These are phyloP conservation scores for Leccinum olivaceopallidum DNA, from an alignment of 768 basidiomycete species.

Conservation along the genomic window DNA sequence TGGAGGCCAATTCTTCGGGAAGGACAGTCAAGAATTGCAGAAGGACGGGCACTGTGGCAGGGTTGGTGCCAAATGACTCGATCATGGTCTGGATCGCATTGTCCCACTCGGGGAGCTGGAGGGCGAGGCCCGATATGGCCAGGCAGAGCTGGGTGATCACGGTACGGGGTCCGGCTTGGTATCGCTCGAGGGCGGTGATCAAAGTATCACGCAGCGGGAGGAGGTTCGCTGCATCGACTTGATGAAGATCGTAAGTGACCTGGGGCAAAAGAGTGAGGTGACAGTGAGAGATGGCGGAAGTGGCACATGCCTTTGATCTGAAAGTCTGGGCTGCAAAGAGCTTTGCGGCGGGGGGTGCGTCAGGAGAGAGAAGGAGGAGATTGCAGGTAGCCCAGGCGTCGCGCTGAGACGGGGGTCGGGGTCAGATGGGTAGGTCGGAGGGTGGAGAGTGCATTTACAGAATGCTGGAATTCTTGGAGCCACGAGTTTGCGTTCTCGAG, in stretches of 20 bases:
- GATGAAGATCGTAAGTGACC: constrained; percentile 94
- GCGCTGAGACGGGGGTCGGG: constrained; percentile 68
- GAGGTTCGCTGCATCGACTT: constrained; percentile 74
- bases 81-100: constrained; percentile 82
- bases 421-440: constrained; percentile 66
- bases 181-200: constrained; percentile 68
- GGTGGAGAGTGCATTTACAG: constrained; percentile 87
- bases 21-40: constrained; percentile 89
- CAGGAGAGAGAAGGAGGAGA: constrained; percentile 78
- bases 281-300: constrained; percentile 8
- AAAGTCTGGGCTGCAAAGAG: constrained; percentile 97
- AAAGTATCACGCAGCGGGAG: constrained; percentile 87
- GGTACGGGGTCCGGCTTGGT: constrained; percentile 75
- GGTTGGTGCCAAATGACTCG: constrained; percentile 81
- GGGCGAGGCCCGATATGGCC: constrained; percentile 85
- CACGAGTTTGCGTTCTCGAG: constrained; percentile 89
- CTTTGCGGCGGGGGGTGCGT: constrained; percentile 77
- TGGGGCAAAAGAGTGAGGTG: constrained; percentile 42
- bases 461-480: constrained; percentile 99
- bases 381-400: constrained; percentile 98
- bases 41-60: constrained; percentile 77
- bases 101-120: constrained; percentile 87
- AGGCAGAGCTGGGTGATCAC: constrained; percentile 90
- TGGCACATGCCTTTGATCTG: constrained; percentile 76
- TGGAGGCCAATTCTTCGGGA: constrained; percentile 85